Percentiles rank a stretch among this genome's conserved stretches.
phyloP scores from a whole-genome alignment of 2,329 filamentous ascomycete genomes.

The Paecilomyces sp. region DNA sequence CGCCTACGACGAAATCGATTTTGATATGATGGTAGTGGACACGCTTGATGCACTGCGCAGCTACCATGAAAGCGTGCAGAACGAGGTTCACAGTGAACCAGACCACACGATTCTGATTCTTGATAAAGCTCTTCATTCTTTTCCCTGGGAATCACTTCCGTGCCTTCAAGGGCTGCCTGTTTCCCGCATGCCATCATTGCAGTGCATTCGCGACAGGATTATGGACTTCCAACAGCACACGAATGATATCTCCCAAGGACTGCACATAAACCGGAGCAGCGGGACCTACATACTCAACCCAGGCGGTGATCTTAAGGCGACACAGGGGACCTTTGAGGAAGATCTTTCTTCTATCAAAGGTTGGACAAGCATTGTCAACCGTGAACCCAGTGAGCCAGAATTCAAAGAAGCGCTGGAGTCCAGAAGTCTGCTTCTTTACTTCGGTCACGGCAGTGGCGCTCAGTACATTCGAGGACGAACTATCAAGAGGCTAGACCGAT shows the following conservation, averaged over 20 bases:
- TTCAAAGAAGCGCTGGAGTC: slow-evolving; percentile 61
- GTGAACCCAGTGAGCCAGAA: slow-evolving; percentile 66
- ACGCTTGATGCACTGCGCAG: slow-evolving; percentile 74
- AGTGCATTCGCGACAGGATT: slow-evolving; percentile 70
- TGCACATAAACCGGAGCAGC: slow-evolving; percentile 43
- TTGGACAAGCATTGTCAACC: slow-evolving; percentile 65
- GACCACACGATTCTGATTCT: slow-evolving; percentile 79
- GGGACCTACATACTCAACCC: slow-evolving; percentile 80
- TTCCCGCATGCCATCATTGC: slow-evolving; percentile 80
- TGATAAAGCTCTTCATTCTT: slow-evolving; percentile 82
- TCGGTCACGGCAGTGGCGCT: slow-evolving; percentile 89
- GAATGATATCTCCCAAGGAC: slow-evolving; percentile 15
- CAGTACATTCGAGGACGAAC: slow-evolving; percentile 87
- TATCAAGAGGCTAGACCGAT: slow-evolving; percentile 69
- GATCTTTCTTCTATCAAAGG: slow-evolving; percentile 47
- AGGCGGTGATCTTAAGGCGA: slow-evolving; percentile 71
- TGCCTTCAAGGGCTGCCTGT: slow-evolving; percentile 74
- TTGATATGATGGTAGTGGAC: slow-evolving; percentile 84
- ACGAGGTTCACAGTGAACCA: slow-evolving; percentile 24
- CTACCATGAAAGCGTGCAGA: slow-evolving; percentile 55
- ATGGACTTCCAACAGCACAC: slow-evolving; percentile 38
- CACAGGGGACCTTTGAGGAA: slow-evolving; percentile 66
- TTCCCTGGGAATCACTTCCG: slow-evolving; percentile 93
- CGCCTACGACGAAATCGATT: slow-evolving; percentile 96
- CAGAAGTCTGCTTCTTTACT: slow-evolving; percentile 77